phyloP scores from a whole-genome alignment of 768 basidiomycete species.

The Pulveroboletus frians region DNA sequence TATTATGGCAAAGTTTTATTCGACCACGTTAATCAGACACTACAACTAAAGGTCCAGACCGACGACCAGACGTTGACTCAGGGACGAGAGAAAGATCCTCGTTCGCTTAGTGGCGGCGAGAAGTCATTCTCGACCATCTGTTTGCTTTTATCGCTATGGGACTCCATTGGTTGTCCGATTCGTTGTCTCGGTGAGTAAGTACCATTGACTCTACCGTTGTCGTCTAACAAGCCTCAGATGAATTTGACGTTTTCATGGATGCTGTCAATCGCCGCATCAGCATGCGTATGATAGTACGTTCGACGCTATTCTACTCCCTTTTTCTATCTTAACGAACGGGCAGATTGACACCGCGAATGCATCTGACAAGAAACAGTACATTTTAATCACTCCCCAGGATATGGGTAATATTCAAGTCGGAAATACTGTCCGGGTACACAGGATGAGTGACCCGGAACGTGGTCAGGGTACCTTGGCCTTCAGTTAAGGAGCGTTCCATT shows the following conservation, averaged over 20 bases:
- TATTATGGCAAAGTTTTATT: constrained; percentile 89
- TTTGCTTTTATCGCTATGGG: constrained; percentile 91
- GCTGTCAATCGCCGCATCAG: constrained; percentile 86
- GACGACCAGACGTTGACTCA: constrained; percentile 70
- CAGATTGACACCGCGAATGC: constrained; percentile 87
- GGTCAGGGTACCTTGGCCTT: constrained; percentile 47
- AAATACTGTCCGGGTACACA: constrained; percentile 64
- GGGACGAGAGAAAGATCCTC: constrained; percentile 75
- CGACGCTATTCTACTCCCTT: not conserved
- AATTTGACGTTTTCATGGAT: constrained; percentile 99
- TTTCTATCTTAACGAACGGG: constrained; percentile 6
- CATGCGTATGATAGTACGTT: constrained; percentile 88
- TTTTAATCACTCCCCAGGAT: constrained; percentile 94
- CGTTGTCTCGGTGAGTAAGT: constrained; percentile 71
- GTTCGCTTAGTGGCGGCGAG: constrained; percentile 87
- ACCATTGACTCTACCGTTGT: not conserved
- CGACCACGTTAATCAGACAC: constrained; percentile 61
- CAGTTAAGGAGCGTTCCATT: not conserved
- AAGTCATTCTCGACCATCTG: constrained; percentile 97
- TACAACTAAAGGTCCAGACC: constrained; percentile 76
- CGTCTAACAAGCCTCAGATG: constrained; percentile 49
- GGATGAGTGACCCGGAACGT: constrained; percentile 79
- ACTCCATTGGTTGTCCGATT: constrained; percentile 89
- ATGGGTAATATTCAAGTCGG: constrained; percentile 72
- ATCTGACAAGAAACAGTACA: constrained; percentile 85